Evolutionary conservation across 257 asterid genomes (phyloP), one percentile per base, ranked within the genome.

Genomic region (Anisodus acutangulus): DNA sequence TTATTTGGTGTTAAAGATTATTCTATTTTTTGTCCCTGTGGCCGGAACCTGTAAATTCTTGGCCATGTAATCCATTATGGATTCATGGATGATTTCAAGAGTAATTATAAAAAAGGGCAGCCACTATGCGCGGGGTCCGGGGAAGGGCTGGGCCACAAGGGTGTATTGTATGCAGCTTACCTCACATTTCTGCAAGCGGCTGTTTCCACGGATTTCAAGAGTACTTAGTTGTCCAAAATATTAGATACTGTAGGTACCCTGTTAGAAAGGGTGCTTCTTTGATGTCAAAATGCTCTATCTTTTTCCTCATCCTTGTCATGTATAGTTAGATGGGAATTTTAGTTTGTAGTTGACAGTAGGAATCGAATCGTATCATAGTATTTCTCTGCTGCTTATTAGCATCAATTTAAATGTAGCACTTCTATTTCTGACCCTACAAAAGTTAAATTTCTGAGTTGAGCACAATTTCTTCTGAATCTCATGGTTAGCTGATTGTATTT

Each of bases 201-300:
- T 31, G 35, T 1, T 31, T 31, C 35, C 35, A 31, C 35, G 35
- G 35, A 31, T 31, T 22, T 31, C 35, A 31, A 31, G 35, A 47
- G 9, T 72, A 22, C 12, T 19, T 49, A 49, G 41, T 19, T 47
- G 11, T 47, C 19, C 60, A 74, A 47, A 49, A 74, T 4, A 2
- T 60, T 47, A 74, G 62, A 74, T 51, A 22, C 6, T 22, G 17
- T 49, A 47, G 17, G 22, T 74, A 6, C 41, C 60, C 7, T 72
- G 80, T 74, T 51, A 45, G 80, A 74, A 53, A 15, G 9, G 47
- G 82, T 78, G 82, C 47, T 78, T 76, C 81, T 76, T 53, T 53
- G 81, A 74, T 78, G 49, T 53, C 26, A 78, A 53, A 76, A 6
- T 76, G 64, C 64, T 22, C 26, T 26, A 26, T 51, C 13, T 6